Conservation (phyloP, 1,284 basidiomycete genomes). For the Tremellales sp. region DNA sequence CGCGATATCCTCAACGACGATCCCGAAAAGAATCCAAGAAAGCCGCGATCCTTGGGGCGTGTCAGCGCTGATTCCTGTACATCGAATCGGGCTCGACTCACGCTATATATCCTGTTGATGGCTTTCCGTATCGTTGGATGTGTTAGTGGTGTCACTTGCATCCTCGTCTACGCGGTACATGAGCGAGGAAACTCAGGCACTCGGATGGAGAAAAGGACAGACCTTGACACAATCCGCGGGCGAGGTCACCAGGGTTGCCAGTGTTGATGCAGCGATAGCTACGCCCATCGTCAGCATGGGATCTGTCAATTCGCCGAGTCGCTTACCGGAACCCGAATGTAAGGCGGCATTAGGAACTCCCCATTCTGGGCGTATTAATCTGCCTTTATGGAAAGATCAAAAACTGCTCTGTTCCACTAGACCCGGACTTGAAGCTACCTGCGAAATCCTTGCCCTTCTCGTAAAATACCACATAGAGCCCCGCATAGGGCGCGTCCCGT, state of each 20-base stretch:
- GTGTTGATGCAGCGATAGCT: conserved; percentile 69
- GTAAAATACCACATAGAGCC: conserved; percentile 87
- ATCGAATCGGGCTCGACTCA: conserved; percentile 44
- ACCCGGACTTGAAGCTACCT: conserved; percentile 50
- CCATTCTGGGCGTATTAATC: conserved; percentile 34
- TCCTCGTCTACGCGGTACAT: conserved; percentile 61
- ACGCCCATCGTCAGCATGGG: conserved; percentile 44
- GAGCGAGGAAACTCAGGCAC: background rate
- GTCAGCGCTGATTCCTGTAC: background rate
- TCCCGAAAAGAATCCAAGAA: conserved; percentile 79
- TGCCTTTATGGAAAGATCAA: conserved; percentile 55
- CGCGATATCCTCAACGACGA: conserved; percentile 74
- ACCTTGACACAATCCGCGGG: conserved; percentile 90
- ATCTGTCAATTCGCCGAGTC: background rate
- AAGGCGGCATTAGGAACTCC: conserved; percentile 43
- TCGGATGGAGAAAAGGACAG: conserved; percentile 12
- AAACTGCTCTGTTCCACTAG: conserved; percentile 37
- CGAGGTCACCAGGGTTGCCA: conserved; percentile 78
- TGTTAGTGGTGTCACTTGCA: conserved; percentile 74
- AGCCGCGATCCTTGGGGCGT: conserved; percentile 63
- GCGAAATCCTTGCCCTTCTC: conserved; percentile 74
- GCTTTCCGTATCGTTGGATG: conserved; percentile 67
- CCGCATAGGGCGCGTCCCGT: conserved; percentile 93
- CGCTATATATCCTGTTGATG: conserved; percentile 62
- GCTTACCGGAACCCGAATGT: conserved; percentile 43